Evolutionary conservation across 148 eudicot genomes (phyloP), one percentile per base, ranked within the genome.

Genomic region (Silene uniflora): DNA sequence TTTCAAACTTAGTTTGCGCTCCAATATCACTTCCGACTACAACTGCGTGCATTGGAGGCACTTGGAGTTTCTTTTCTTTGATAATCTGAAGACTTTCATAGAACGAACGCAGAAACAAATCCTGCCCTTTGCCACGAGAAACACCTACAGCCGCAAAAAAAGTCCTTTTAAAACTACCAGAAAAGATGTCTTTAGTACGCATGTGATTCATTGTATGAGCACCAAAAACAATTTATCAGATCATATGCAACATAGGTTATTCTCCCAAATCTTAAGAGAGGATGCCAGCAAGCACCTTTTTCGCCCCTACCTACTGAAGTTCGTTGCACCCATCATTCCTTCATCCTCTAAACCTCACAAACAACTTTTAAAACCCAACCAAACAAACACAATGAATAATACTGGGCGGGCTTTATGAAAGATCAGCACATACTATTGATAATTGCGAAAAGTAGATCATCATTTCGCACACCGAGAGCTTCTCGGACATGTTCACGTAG

Each of bases 101-200:
- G 85, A 92, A 92, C 17, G 97, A 76, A 49, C 87, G 93, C 17
- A 95, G 86, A 88, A 92, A 95, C 54, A 92, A 82, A 79, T 95
- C 98, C 84, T 92, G 98, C 72, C 97, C 98, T 82, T 95, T 95
- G 56, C 97, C 97, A 75, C 96, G 93, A 25, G 98, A 91, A 62
- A 92, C 98, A 87, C 98, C 98, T 95, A 82, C 79, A 84, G 29
- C 67, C 74, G 35, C 19, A 71, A 19, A 62, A 62, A 67, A 2
- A 59, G 39, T 56, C 68, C 69, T 0, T 10, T 18, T 5, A 16
- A 39, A 42, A 14, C 62, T 12, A 77, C 62, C 35, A 29, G 4
- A 56, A 77, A 49, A 74, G 35, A 16, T 46, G 23, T 24, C 22
- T n/a, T 52, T 27, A 4, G 1, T 39, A 8, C 55, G 44, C 10